Evolutionary conservation across 306 rosid species (phyloP).

Genomic region (Cucumis hystrix): DNA sequence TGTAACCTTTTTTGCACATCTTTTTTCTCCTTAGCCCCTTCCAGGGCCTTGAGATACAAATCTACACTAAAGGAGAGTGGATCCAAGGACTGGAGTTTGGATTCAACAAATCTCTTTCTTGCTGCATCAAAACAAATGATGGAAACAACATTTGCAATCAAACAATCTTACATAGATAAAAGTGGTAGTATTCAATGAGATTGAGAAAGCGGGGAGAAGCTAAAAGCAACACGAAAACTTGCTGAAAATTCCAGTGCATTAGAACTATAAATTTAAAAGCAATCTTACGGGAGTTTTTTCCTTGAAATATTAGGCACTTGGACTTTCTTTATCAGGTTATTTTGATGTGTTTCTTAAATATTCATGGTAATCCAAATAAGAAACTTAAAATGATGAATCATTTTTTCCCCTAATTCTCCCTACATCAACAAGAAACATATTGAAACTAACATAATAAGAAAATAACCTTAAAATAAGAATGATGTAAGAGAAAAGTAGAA

Average conservation of each 20-base stretch:
- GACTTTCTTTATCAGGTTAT: not conserved
- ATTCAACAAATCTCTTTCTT: constrained; percentile 69
- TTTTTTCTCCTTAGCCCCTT: constrained; percentile 66
- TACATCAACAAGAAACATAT: not conserved
- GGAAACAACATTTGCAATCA: not conserved
- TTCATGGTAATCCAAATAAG: too few species aligned
- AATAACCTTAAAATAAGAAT: not conserved
- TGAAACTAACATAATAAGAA: not conserved
- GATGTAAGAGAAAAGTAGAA: not conserved
- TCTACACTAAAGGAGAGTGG: constrained; percentile 47
- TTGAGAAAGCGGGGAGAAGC: not conserved
- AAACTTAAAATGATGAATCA: too few species aligned
- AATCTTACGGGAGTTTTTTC: not conserved
- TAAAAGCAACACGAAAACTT: not conserved
- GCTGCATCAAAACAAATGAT: constrained; percentile 36
- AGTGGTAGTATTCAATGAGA: not conserved
- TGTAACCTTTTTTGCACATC: constrained; percentile 63
- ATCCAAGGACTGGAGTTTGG: constrained; percentile 65
- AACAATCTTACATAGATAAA: not conserved
- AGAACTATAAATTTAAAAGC: not conserved
- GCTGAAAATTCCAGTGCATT: not conserved
- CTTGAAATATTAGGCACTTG: not conserved
- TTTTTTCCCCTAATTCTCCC: too few species aligned
- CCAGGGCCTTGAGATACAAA: constrained; percentile 49
- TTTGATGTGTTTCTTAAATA: not conserved